phyloP scores from a whole-genome alignment of 2,329 filamentous ascomycete species.

The Penicillium griseofulvum region DNA sequence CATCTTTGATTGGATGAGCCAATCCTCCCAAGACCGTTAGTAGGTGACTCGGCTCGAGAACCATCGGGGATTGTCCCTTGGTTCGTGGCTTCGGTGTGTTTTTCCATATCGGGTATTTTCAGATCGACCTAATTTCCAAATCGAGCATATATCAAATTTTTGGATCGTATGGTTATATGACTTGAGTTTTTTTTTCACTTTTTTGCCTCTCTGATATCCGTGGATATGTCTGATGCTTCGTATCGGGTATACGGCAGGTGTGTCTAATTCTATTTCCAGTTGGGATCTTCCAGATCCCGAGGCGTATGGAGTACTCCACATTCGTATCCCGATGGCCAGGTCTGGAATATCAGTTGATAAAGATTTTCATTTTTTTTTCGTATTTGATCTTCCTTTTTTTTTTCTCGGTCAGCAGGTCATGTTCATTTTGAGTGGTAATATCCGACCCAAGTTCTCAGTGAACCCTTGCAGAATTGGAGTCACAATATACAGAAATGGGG shows the following conservation, averaged over 20 bases:
- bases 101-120: neutral
- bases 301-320: neutral
- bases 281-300: neutral
- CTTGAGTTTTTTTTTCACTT: neutral
- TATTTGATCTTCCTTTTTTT: neutral
- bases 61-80: neutral
- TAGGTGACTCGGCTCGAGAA: neutral
- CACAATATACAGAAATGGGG: rapidly evolving
- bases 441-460: neutral
- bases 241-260: neutral
- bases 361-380: neutral
- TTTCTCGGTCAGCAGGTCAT: neutral
- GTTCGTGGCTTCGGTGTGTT: neutral
- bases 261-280: neutral
- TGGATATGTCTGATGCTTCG: too few relatives aligned
- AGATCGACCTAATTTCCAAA: too few relatives aligned
- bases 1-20: conserved; percentile 5
- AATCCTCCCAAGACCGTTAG: neutral
- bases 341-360: neutral
- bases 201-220: neutral
- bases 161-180: neutral
- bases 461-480: neutral
- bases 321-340: neutral
- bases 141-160: neutral
- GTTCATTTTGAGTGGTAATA: neutral